A percentile compares a stretch with the other conserved stretches of the same genome.
Conservation (phyloP, 2,329 filamentous ascomycete genomes). For the Lachnellula suecica region DNA sequence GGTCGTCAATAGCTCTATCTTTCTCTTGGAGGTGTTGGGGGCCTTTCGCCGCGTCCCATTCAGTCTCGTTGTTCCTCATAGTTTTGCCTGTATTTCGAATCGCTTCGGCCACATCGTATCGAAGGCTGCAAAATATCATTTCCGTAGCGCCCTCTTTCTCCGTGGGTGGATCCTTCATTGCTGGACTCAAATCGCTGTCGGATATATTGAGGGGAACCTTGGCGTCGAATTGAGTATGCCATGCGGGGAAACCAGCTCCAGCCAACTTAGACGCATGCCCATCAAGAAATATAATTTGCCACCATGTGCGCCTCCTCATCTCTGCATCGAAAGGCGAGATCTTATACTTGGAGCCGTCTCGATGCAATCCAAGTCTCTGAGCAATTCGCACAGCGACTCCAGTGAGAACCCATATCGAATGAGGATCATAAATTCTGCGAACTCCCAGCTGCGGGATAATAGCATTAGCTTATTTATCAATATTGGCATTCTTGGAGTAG, state of each 20-base stretch:
- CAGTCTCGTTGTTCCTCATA: background rate
- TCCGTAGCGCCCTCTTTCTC: constrained; percentile 45
- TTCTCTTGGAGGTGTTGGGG: constrained; percentile 19
- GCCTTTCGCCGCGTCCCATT: constrained; percentile 1
- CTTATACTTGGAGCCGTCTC: constrained; percentile 38
- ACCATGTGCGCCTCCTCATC: constrained; percentile 61
- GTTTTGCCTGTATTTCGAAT: constrained; percentile 16
- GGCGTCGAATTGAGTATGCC: constrained; percentile 45
- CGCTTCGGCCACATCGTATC: constrained; percentile 34
- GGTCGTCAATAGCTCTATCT: constrained; percentile 29
- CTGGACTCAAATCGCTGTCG: constrained; percentile 50
- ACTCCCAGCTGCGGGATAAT: constrained; percentile 27
- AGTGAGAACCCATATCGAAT: constrained; percentile 49
- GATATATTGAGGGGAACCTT: constrained; percentile 53
- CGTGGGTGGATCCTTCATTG: constrained; percentile 39
- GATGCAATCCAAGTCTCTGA: constrained; percentile 49
- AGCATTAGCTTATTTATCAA: too few species aligned
- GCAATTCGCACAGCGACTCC: constrained; percentile 47
- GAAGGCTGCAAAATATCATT: constrained; percentile 42
- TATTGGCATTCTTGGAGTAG: too few species aligned
- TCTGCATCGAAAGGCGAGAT: constrained; percentile 54
- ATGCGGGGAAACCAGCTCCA: constrained; percentile 43
- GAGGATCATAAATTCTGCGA: constrained; percentile 38
- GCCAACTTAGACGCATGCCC: constrained; percentile 55
- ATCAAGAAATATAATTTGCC: constrained; percentile 62